phyloP scores from a whole-genome alignment of 345 rosid genomes.

The Anacardium occidentale region DNA sequence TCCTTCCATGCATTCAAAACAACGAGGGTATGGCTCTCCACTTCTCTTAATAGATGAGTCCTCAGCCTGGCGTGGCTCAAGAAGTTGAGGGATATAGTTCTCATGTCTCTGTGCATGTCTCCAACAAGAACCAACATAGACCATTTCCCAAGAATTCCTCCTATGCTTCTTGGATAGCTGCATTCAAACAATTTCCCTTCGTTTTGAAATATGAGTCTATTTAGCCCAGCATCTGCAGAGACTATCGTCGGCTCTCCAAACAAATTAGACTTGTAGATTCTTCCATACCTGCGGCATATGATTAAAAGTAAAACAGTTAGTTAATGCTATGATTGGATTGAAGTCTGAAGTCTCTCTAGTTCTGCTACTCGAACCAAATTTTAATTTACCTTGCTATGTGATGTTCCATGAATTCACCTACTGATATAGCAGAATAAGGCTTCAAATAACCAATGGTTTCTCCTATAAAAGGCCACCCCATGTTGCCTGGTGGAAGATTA shows the following conservation, averaged over 20 bases:
- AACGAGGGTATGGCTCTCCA: slow-evolving; percentile 75
- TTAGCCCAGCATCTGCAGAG: slow-evolving; percentile 88
- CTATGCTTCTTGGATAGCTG: slow-evolving; percentile 93
- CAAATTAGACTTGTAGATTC: slow-evolving; percentile 78
- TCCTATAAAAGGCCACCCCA: slow-evolving; percentile 94
- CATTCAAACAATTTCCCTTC: slow-evolving; percentile 92
- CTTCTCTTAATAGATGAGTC: slow-evolving; percentile 70
- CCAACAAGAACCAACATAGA: slow-evolving; percentile 98
- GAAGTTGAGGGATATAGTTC: slow-evolving; percentile 82
- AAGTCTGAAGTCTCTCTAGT: background rate
- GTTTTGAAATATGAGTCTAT: slow-evolving; percentile 76
- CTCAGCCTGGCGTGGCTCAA: slow-evolving; percentile 78
- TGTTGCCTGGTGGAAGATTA: slow-evolving; percentile 89
- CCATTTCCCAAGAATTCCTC: slow-evolving; percentile 99
- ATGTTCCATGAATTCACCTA: slow-evolving; percentile 85
- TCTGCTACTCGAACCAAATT: background rate
- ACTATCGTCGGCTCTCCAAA: slow-evolving; percentile 95
- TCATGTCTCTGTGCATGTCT: slow-evolving; percentile 97
- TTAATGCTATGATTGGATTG: background rate
- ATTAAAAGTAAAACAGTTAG: background rate
- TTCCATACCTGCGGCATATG: slow-evolving; percentile 64
- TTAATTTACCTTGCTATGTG: slow-evolving; percentile 63
- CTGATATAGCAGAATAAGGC: slow-evolving; percentile 75
- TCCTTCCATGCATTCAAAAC: slow-evolving; percentile 81
- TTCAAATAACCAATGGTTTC: slow-evolving; percentile 83